phyloP scores from a whole-genome alignment of 148 eudicot genomes.

The Pharnaceum exiguum region DNA sequence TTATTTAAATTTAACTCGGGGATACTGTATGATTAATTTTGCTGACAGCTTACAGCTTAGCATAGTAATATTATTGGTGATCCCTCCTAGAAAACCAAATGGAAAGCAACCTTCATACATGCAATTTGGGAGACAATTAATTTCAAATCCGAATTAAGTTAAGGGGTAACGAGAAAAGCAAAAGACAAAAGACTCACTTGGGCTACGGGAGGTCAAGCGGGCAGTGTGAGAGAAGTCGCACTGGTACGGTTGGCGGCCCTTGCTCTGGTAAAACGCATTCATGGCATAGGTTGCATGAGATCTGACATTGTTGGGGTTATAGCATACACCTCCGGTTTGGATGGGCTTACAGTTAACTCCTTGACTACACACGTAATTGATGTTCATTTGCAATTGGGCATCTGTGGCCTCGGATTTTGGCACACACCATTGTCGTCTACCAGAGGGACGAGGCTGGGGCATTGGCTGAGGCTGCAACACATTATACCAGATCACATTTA shows the following conservation, averaged over 20 bases:
- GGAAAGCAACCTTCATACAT: no score
- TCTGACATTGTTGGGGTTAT: conserved; percentile 26
- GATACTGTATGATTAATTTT: no score
- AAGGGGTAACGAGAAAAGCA: not conserved
- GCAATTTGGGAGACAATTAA: not conserved
- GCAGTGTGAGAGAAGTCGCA: conserved; percentile 45
- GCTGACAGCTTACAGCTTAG: no score
- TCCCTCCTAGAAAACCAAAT: no score
- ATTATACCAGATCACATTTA: no score
- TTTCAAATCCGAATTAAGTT: not conserved
- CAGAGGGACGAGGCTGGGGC: not conserved
- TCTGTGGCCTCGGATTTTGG: conserved; percentile 9
- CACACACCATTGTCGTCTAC: conserved; percentile 14
- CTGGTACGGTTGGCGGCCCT: conserved; percentile 24
- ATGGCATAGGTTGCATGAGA: conserved; percentile 44
- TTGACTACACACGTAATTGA: conserved; percentile 41
- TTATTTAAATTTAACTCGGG: no score
- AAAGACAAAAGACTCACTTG: conserved; percentile 23
- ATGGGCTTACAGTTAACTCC: conserved; percentile 36
- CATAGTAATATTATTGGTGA: no score
- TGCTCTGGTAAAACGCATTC: conserved; percentile 38
- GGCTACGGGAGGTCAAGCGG: conserved; percentile 27
- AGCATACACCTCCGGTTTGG: conserved; percentile 40
- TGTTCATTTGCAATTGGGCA: conserved; percentile 23
- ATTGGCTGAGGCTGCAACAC: not conserved